Conservation (phyloP, 805 yeast genomes). For the Limtongia smithiae region DNA sequence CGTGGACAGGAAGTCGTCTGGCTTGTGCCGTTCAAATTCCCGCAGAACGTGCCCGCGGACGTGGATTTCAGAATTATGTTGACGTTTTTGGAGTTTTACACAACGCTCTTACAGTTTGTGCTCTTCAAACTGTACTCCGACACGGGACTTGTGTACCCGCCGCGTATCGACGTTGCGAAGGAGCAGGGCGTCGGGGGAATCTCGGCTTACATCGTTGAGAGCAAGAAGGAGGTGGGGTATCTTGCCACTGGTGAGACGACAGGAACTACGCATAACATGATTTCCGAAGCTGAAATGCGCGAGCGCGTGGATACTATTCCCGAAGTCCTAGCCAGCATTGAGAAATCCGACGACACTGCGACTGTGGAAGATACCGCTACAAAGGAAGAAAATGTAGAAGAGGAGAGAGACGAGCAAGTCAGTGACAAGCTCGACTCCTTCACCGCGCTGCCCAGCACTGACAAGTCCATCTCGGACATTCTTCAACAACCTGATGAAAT, state of each 20-base stretch:
- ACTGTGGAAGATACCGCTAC: slow-evolving; percentile 51
- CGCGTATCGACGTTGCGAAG: slow-evolving; percentile 67
- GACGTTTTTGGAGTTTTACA: slow-evolving; percentile 92
- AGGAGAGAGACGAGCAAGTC: slow-evolving; percentile 37
- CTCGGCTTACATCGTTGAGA: slow-evolving; percentile 72
- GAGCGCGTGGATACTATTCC: slow-evolving; percentile 19
- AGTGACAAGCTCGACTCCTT: slow-evolving; percentile 28
- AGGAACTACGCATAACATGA: slow-evolving; percentile 22
- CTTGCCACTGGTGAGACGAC: slow-evolving; percentile 34
- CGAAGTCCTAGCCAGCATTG: slow-evolving; percentile 1
- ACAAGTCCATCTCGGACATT: slow-evolving; percentile 23
- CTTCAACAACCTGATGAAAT: slow-evolving; percentile 31
- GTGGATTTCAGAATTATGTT: slow-evolving; percentile 95
- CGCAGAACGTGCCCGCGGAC: slow-evolving; percentile 90
- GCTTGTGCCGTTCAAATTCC: slow-evolving; percentile 96
- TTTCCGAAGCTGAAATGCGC: slow-evolving; percentile 18
- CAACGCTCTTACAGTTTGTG: slow-evolving; percentile 85
- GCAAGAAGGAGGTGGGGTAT: slow-evolving; percentile 22
- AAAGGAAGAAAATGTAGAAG: slow-evolving; percentile 40
- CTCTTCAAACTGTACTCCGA: slow-evolving; percentile 82
- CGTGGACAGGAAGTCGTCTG: slow-evolving; percentile 92
- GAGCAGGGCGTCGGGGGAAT: slow-evolving; percentile 88
- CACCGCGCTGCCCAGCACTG: slow-evolving; percentile 31
- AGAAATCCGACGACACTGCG: slow-evolving; percentile 40
- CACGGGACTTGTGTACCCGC: slow-evolving; percentile 84